Evolutionary conservation across 1,139 yeast species (phyloP).

Genomic region (Geotrichum bryndzae): DNA sequence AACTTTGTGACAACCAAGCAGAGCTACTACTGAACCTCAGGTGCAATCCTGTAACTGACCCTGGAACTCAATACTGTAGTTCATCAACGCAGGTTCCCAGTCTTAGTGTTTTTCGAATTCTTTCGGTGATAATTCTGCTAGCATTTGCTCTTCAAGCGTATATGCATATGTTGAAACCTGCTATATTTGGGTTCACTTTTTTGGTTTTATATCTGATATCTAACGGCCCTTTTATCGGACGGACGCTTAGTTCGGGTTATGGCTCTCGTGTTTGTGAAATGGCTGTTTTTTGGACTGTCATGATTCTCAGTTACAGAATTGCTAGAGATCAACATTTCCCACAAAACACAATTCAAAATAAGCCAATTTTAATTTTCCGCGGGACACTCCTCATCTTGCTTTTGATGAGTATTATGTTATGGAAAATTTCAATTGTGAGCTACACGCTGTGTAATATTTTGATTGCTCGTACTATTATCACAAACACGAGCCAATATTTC

Average conservation of each 20-base stretch:
- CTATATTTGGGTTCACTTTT: not conserved
- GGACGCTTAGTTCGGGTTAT: not conserved
- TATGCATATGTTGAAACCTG: not conserved
- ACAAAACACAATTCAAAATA: not conserved
- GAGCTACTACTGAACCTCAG: not conserved
- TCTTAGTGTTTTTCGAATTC: not conserved
- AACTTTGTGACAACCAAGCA: slow-evolving; percentile 10
- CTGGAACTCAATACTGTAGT: not conserved
- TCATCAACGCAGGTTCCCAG: not conserved
- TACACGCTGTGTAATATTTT: not conserved
- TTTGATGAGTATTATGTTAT: not conserved
- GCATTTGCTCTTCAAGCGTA: not conserved
- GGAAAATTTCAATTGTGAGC: not conserved
- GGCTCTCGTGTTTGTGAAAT: not conserved
- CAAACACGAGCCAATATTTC: not conserved
- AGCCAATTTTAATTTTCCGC: not conserved
- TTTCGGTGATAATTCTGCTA: not conserved
- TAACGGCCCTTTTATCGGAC: not conserved
- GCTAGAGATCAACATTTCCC: not conserved
- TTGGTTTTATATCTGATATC: not conserved
- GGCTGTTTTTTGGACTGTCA: not conserved
- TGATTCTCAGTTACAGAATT: not conserved
- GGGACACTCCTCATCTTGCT: not conserved
- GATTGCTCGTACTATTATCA: not conserved
- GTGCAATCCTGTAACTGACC: not conserved